phyloP scores from a whole-genome alignment of 192 early-diverging fungal species.

The Spizellomyces punctatus region DNA sequence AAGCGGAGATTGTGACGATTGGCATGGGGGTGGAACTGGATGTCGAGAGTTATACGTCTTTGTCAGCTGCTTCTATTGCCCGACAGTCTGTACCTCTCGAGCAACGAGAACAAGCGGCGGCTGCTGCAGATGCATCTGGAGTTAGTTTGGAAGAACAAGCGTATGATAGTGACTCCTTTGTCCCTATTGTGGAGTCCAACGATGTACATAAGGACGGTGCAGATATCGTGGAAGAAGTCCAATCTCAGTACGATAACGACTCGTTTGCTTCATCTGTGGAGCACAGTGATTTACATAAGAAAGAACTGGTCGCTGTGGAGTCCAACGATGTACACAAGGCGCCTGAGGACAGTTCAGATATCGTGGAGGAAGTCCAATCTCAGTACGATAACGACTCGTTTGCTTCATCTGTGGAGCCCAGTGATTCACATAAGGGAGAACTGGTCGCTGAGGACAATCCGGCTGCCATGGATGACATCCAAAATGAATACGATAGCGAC shows the following conservation, averaged over 20 bases:
- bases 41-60: background rate
- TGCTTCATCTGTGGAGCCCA: background rate
- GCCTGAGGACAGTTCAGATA: background rate
- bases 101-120: background rate
- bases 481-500: no score
- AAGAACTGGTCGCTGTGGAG: background rate
- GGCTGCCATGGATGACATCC: no score
- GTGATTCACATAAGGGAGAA: background rate
- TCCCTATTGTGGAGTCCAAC: background rate
- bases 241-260: background rate
- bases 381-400: background rate
- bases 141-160: background rate
- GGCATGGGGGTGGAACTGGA: background rate
- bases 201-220: background rate
- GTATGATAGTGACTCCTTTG: slow-evolving; percentile 16
- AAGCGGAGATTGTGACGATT: background rate
- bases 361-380: background rate
- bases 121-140: background rate
- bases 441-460: no score
- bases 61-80: background rate
- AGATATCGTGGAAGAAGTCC: background rate
- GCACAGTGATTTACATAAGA: background rate
- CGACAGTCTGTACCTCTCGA: background rate
- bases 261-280: background rate
- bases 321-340: no score